These are phyloP conservation scores for Dryadomyces quercivorus DNA, from an alignment of 2,329 filamentous ascomycete species.

Conservation along the genomic window DNA sequence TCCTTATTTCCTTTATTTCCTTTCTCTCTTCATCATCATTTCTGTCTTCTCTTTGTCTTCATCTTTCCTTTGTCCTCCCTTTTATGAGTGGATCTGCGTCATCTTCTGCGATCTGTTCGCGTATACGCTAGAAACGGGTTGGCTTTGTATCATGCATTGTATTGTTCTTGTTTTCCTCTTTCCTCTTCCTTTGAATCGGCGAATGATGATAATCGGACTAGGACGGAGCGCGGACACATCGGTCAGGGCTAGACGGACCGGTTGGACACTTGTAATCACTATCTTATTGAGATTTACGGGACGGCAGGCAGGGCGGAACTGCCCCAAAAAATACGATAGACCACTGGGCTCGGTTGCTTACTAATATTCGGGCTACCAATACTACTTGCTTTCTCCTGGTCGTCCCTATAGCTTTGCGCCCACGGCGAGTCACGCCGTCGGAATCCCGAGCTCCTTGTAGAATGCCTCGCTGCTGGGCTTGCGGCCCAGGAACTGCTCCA, in stretches of 20 bases:
- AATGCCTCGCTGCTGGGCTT: conserved; percentile 69
- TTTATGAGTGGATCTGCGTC: background rate
- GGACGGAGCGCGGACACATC: background rate
- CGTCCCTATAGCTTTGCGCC: background rate
- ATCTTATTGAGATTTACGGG: background rate
- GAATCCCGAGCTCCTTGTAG: conserved; percentile 60
- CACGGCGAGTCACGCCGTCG: conserved; percentile 10
- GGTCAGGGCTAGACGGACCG: background rate
- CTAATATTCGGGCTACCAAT: background rate
- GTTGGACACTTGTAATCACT: background rate
- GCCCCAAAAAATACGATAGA: background rate
- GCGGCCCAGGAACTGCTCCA: conserved; percentile 67
- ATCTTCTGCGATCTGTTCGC: background rate
- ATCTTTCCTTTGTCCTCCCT: background rate
- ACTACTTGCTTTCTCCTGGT: background rate
- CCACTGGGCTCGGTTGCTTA: background rate
- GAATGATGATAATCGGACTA: no score
- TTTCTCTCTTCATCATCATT: background rate
- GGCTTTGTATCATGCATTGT: background rate
- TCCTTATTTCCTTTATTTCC: background rate
- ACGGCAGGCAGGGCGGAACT: background rate
- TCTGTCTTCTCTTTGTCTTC: background rate
- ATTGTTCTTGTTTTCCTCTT: background rate
- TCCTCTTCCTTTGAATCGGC: background rate
- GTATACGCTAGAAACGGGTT: background rate